Percentiles rank a stretch among this genome's conserved stretches.
These are phyloP conservation scores for Lizonia empirigonia DNA, from an alignment of 2,329 filamentous ascomycete genomes.

Conservation along the genomic window DNA sequence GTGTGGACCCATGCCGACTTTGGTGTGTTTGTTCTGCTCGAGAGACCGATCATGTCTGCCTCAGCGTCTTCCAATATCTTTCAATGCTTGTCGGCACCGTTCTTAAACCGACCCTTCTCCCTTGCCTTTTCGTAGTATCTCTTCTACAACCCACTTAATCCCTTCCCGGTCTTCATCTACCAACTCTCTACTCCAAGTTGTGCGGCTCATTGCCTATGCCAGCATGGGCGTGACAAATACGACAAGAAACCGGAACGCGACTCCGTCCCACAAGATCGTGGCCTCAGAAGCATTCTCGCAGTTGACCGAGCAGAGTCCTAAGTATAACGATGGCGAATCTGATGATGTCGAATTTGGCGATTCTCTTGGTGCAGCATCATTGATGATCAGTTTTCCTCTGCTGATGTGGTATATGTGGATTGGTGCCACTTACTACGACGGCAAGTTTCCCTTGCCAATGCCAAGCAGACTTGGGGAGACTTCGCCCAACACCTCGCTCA, in stretches of 20 bases:
- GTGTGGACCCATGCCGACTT: not conserved
- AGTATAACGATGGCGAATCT: slow-evolving; percentile 36
- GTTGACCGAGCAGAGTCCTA: not conserved
- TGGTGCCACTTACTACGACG: slow-evolving; percentile 87
- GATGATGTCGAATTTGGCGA: slow-evolving; percentile 82
- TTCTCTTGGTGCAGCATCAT: slow-evolving; percentile 71
- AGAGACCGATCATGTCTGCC: not conserved
- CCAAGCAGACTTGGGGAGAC: slow-evolving; percentile 69
- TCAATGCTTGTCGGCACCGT: not conserved
- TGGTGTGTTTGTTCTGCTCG: not conserved
- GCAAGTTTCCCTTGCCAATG: slow-evolving; percentile 72
- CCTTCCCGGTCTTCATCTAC: not conserved
- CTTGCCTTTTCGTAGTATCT: not conserved
- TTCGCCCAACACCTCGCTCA: slow-evolving; percentile 72
- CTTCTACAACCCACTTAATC: not conserved
- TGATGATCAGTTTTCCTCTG: slow-evolving; percentile 89
- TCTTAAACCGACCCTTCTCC: not conserved
- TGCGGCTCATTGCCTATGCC: not conserved
- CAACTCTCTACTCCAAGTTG: not conserved
- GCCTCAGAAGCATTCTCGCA: not conserved
- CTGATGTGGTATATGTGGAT: slow-evolving; percentile 99
- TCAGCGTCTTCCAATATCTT: not conserved
- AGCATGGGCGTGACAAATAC: slow-evolving; percentile 7
- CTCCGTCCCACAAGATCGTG: not conserved
- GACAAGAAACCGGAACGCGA: not conserved